Evolutionary conservation across 2,329 filamentous ascomycete genomes (phyloP), one percentile per base, ranked within the genome.

Genomic region (Myotisia sp.): DNA sequence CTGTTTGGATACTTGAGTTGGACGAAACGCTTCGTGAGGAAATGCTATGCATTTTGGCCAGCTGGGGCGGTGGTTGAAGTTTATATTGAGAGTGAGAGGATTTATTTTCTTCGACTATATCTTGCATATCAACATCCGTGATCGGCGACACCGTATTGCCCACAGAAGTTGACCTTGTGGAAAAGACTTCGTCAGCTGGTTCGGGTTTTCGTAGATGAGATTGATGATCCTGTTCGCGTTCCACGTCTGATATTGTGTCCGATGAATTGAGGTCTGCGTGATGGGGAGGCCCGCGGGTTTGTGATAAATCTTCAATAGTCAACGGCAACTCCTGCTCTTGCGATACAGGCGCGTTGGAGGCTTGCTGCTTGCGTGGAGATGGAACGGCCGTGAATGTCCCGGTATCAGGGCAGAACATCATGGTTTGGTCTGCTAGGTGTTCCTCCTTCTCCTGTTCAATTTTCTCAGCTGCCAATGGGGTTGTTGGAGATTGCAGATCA

Each of bases 301-400:
- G 21, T 26, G 31, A 6, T 10, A 12, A 14, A 29, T 10, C 26
- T 12, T 26, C 31, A 24, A 24, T 24, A 7, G 22, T 24, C 7
- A n/a, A n/a, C 7, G 22, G 7, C 22, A 24, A 24, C 5, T 23
- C 5, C 20, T 8, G 17, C 8, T 9, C 6, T n/a, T 10, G 16
- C 21, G 24, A 4, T 21, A 16, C n/a, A n/a, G n/a, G n/a, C 10
- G 6, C 8, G 13, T 8, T 10, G 12, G 12, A 22, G 6, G 17
- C 6, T 9, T 27, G 13, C 12, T 19, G 21, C 19, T 37, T 37
- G n/a, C 20, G 24, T 6, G 58, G 57, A 8, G 59, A 60, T 14
- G 57, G 53, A 14, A 59, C 48, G 5, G 54, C 50, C 20, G 49
- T 52, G 36, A 63, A 63, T 4, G 59, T 63, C n/a, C 59, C 59